Evolutionary conservation across 768 basidiomycete species (phyloP), one percentile per base, ranked within the genome.

Genomic region (Tephrocybe sp.): DNA sequence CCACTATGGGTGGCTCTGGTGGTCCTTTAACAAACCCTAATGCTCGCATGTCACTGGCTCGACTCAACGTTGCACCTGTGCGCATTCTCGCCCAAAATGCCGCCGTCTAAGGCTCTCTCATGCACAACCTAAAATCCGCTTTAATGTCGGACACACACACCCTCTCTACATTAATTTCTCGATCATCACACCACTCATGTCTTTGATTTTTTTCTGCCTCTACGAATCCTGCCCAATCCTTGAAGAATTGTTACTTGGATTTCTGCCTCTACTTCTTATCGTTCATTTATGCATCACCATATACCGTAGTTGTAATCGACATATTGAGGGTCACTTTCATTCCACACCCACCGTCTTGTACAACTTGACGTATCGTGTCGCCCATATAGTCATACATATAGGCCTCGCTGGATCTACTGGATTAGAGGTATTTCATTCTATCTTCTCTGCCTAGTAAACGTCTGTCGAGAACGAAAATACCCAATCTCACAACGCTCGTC

Each of bases 1-100:
- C 59, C 53, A 41, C 29, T 36, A 59, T 46, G 52, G 66, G 53
- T 8, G 60, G 50, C 61, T 64, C 56, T 48, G 68, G 53, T 19
- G 69, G 73, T n/a, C 83, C 80, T 6, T 73, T 86, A 45, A 76
- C 78, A 43, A 85, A 84, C 59, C 74, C 77, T 37, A 69, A 63
- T 44, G 82, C 82, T 8, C 79, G 83, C 58, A 72, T 78, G 64
- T 82, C 83, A 18, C 76, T 77, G 33, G 66, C 77, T n/a, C 79
- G 78, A 52, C 73, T 85, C 54, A 69, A 70, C 21, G 50, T 68
- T 34, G 34, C 75, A 1, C 70, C 80, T 3, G 62, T 71, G 22
- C 68, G 74, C 49, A 63, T 76, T 49, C 78, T 74, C 43, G 69
- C 75, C 31, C 72, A 74, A 45, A 75, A 75, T 59, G 66, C 71